These are phyloP conservation scores for Aspergillus brasiliensis DNA, from an alignment of 2,329 filamentous ascomycete species.

Conservation along the genomic window DNA sequence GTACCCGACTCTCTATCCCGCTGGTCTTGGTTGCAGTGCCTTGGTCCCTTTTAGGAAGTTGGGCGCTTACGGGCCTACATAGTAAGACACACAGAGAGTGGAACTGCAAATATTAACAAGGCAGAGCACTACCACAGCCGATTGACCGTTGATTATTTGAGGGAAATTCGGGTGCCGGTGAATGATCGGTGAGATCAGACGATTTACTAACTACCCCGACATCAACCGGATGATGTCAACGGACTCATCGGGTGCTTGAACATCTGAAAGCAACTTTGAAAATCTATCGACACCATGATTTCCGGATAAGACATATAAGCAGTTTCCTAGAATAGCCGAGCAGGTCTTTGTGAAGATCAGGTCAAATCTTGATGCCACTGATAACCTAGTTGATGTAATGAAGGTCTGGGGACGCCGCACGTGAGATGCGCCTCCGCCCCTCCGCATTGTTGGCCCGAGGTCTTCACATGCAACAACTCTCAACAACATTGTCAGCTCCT, in stretches of 20 bases:
- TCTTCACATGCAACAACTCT: conserved; percentile 26
- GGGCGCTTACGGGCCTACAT: conserved; percentile 2
- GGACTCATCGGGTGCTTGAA: not conserved
- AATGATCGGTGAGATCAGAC: too few species aligned
- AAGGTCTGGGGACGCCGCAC: conserved; percentile 23
- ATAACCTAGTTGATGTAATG: not conserved
- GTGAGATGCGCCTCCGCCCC: conserved; percentile 20
- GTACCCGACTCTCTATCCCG: not conserved
- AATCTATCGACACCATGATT: not conserved
- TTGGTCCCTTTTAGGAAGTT: not conserved
- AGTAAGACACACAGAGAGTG: not conserved
- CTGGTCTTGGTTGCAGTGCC: not conserved
- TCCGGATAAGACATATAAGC: not conserved
- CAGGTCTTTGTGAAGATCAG: not conserved
- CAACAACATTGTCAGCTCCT: conserved; percentile 8
- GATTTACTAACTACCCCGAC: not conserved
- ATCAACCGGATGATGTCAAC: not conserved
- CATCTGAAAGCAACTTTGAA: not conserved
- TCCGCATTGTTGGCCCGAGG: conserved; percentile 24
- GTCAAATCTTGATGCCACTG: too few species aligned
- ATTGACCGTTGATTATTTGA: too few species aligned
- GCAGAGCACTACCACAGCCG: too few species aligned
- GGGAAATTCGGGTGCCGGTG: too few species aligned
- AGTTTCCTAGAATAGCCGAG: not conserved
- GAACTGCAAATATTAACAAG: too few species aligned